phyloP scores from a whole-genome alignment of 2,329 filamentous ascomycete genomes.

The Truncatella angustata region DNA sequence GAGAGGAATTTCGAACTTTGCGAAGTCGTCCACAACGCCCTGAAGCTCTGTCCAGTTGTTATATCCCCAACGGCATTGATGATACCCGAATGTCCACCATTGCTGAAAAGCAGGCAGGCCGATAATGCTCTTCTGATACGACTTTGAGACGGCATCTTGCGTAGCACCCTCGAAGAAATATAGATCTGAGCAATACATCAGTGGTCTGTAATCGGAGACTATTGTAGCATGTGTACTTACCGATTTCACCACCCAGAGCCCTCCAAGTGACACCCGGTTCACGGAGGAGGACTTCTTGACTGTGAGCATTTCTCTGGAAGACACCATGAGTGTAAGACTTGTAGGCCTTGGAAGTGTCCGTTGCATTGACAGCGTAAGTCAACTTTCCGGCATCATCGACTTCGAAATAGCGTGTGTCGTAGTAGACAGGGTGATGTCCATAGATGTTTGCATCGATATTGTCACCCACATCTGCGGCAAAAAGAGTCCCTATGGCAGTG shows the following conservation, averaged over 20 bases:
- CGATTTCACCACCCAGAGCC: constrained; percentile 69
- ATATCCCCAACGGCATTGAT: constrained; percentile 85
- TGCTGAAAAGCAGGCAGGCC: constrained; percentile 76
- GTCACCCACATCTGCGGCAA: constrained; percentile 66
- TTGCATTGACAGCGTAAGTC: constrained; percentile 53
- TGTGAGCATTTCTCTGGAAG: constrained; percentile 74
- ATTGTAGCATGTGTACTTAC: constrained; percentile 3
- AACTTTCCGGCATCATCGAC: constrained; percentile 45
- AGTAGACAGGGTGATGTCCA: constrained; percentile 73
- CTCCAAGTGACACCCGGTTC: constrained; percentile 69
- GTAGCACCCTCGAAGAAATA: constrained; percentile 77
- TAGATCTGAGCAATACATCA: constrained; percentile 51
- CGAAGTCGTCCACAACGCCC: constrained; percentile 66
- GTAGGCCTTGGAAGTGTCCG: constrained; percentile 53
- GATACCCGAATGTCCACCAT: constrained; percentile 79
- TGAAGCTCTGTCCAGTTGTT: constrained; percentile 67
- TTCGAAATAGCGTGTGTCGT: constrained; percentile 75
- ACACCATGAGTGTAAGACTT: constrained; percentile 72
- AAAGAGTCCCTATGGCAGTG: constrained; percentile 41
- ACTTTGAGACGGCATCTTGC: constrained; percentile 64
- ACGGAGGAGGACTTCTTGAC: constrained; percentile 67
- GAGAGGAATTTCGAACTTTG: constrained; percentile 61
- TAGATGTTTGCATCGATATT: constrained; percentile 69
- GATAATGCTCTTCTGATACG: constrained; percentile 66
- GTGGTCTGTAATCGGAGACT: too few relatives aligned